Evolutionary conservation across 1,284 basidiomycete genomes (phyloP), one percentile per base, ranked within the genome.

Genomic region (Apiotrichum gracile): DNA sequence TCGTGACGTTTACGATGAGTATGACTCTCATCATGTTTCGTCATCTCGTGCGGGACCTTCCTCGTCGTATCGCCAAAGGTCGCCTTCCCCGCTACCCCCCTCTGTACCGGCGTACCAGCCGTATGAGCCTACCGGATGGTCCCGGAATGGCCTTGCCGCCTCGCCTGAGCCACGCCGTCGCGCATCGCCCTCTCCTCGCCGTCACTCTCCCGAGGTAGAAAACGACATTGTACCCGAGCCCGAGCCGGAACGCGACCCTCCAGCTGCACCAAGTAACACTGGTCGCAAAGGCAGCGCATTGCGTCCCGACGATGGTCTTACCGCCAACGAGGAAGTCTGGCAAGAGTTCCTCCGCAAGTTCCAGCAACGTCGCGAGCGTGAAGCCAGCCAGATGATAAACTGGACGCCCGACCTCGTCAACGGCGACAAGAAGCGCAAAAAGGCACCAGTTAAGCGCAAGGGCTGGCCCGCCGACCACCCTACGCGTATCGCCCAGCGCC

Each of bases 241-340:
- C 22, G 39, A 40, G 22, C 39, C 27, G 17, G 43, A 45, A 31
- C 43, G 29, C 47, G 37, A 25, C 29, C 24, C 27, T 21, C 35
- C 22, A 31, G 34, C 35, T 16, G 42, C 47, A n/a, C 43, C 43
- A 14, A 21, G 31, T 27, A 35, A 51, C 21, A 46, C 46, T 16
- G 45, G 44, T 13, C 38, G 57, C 43, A 54, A 52, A n/a, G n/a
- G n/a, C 21, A 47, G 46, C 26, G 40, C 49, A 40, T 47, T 64
- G 22, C 51, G 66, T 16, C 61, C 61, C 13, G 60, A 65, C 49
- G 65, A 66, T 52, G 52, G 51, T 19, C 48, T 68, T 3, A 47
- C 53, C 2, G 66, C 65, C 21, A 65, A 64, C 34, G 69, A 73
- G 51, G 66, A 66, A 46, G 57, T 73, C 10, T 73, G 71, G 71